A percentile compares a stretch with the other conserved stretches of the same genome.
Conservation (phyloP, 179 eudicot genomes). For the Silene noctiflora region DNA sequence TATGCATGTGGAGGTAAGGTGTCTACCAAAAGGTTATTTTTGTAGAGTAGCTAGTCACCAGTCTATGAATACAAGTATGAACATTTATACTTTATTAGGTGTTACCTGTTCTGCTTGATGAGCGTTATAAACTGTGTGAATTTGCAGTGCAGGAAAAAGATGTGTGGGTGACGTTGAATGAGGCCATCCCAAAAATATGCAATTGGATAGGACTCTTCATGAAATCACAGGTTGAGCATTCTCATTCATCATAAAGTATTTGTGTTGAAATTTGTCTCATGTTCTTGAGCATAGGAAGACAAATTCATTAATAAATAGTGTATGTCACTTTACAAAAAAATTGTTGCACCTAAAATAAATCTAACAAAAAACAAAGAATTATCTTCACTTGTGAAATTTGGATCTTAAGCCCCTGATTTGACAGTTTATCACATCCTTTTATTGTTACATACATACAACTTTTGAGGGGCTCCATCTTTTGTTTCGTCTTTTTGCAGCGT, state of each 20-base stretch:
- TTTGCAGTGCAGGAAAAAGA: constrained; percentile 79
- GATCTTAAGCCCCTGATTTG: not conserved
- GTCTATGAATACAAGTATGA: not conserved
- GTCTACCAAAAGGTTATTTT: not conserved
- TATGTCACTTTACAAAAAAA: not conserved
- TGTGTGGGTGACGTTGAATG: constrained; percentile 48
- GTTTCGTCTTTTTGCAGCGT: not conserved
- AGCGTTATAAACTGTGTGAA: constrained; percentile 15
- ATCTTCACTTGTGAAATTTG: not conserved
- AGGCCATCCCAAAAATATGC: constrained; percentile 77
- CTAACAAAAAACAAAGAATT: not conserved
- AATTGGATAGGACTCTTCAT: constrained; percentile 72
- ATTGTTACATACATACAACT: not conserved
- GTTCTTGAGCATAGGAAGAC: not conserved
- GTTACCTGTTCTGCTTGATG: constrained; percentile 7
- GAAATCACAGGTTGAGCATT: constrained; percentile 58
- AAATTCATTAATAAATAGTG: not conserved
- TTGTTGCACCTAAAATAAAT: not conserved
- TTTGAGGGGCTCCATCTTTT: not conserved
- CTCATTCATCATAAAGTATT: not conserved
- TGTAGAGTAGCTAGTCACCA: not conserved
- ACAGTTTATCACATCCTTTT: not conserved
- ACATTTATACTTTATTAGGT: not conserved
- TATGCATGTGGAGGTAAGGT: constrained; percentile 95
- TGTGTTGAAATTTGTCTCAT: constrained; percentile 1